Evolutionary conservation across 306 rosid genomes (phyloP).

Genomic region (Trifolium subterraneum): DNA sequence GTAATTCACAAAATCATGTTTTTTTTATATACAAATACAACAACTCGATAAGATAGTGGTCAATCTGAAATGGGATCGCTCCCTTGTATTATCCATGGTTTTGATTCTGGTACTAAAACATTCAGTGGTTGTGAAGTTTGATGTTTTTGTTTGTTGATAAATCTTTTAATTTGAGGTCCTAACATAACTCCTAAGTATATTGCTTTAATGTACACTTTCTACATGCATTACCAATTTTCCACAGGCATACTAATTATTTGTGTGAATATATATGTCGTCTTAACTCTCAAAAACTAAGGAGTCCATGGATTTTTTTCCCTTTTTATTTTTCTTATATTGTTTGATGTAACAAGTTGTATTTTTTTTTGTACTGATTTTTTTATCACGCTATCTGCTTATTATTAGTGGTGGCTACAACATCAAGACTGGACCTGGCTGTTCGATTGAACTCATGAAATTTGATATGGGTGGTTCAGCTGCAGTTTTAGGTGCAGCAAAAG

Average conservation of each 20-base stretch:
- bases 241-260: conserved; percentile 1
- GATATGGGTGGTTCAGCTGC: conserved; percentile 99
- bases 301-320: not conserved
- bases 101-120: conserved; percentile 12
- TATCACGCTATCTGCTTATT: conserved; percentile 31
- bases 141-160: conserved; percentile 10
- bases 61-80: conserved; percentile 19
- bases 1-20: conserved; percentile 43
- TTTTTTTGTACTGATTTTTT: not conserved
- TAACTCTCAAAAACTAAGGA: not conserved
- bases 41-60: conserved; percentile 12
- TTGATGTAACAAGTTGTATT: not conserved
- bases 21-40: conserved; percentile 27
- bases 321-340: not conserved
- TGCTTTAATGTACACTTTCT: conserved; percentile 26
- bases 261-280: conserved; percentile 11
- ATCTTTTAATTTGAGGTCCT: not conserved
- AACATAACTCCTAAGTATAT: conserved; percentile 1
- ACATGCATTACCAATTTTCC: conserved; percentile 8
- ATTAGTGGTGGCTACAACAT: conserved; percentile 98
- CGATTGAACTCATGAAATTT: conserved; percentile 83
- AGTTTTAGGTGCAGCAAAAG: conserved; percentile 97
- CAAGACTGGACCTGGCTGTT: conserved; percentile 98
- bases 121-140: conserved; percentile 24
- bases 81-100: conserved; percentile 7